Evolutionary conservation across 2,329 filamentous ascomycete species (phyloP), one percentile per base, ranked within the genome.

Genomic region (Epichloe hybrida): DNA sequence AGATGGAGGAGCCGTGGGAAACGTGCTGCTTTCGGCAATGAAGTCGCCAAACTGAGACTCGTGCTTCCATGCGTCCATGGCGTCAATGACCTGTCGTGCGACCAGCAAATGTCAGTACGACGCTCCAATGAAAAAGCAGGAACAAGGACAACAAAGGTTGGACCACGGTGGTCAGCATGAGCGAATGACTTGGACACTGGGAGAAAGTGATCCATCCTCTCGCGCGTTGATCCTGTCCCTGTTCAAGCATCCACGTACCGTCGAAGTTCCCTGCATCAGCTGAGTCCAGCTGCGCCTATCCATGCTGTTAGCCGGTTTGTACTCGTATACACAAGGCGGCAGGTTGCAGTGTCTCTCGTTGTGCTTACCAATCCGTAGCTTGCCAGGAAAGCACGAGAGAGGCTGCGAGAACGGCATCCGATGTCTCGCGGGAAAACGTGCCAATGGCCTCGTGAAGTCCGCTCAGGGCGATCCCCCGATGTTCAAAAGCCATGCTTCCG

Each of bases 311-410:
- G 55, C 50, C 48, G 50, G 45, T 39, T 48, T 46, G 46, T 44
- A 37, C 27, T 20, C 11, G 35, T 36, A 36, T 17, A 21, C 49
- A 31, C 42, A 37, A 39, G 44, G 31, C 42, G 40, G 37, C 15
- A 36, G 36, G 27, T 37, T 51, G 38, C 50, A 54, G 47, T 35
- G 31, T 46, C 12, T 37, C 6, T 15, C 15, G 36, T 37, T 46
- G 21, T 27, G 51, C 83, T 74, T 77, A 94, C 91, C 90, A 97
- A 72, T 97, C 91, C 53, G 84, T 93, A 51, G 88, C 87, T 71
- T 97, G 91, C 90, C 93, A 97, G 38, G 90, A 94, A 47, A 98
- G 77, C 46, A 97, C 79, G 43, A 96, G 81, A 27, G 91, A 96
- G 35, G 90, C 88, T 27, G 90, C 91, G 50, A 98, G 77, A 55